These are phyloP conservation scores for Microcos paniculata DNA, from an alignment of 345 rosid genomes.

Conservation along the genomic window DNA sequence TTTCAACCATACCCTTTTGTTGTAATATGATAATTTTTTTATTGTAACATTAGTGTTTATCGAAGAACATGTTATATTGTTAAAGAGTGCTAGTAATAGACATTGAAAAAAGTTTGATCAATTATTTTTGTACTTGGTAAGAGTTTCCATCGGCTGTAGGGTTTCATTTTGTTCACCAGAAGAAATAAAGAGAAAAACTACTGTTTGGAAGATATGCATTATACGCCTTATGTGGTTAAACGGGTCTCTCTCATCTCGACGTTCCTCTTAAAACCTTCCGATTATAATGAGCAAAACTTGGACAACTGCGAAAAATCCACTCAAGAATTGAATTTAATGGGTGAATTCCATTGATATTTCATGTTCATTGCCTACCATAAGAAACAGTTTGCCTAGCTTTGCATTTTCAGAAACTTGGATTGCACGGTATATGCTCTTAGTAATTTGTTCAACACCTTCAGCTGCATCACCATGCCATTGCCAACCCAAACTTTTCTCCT, in stretches of 20 bases:
- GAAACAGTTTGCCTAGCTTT: neutral
- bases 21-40: neutral
- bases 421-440: neutral
- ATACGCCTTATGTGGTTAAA: too few species aligned
- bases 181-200: neutral
- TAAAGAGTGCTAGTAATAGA: neutral
- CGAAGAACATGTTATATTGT: neutral
- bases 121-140: neutral
- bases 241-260: neutral
- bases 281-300: neutral
- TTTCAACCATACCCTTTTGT: neutral
- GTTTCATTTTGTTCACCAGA: neutral
- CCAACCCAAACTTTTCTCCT: neutral
- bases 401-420: neutral
- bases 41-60: conserved; percentile 3
- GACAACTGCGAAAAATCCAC: neutral
- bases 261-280: neutral
- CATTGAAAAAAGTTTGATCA: neutral
- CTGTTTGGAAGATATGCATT: neutral
- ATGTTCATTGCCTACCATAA: neutral
- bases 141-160: neutral
- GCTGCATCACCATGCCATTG: neutral
- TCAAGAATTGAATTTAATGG: neutral
- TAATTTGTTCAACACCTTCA: neutral
- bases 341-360: neutral